Percentiles rank a stretch among this genome's conserved stretches.
These are phyloP conservation scores for Globisporangium irregulare DNA, from an alignment of 352 stramenopile genomes.

Conservation along the genomic window DNA sequence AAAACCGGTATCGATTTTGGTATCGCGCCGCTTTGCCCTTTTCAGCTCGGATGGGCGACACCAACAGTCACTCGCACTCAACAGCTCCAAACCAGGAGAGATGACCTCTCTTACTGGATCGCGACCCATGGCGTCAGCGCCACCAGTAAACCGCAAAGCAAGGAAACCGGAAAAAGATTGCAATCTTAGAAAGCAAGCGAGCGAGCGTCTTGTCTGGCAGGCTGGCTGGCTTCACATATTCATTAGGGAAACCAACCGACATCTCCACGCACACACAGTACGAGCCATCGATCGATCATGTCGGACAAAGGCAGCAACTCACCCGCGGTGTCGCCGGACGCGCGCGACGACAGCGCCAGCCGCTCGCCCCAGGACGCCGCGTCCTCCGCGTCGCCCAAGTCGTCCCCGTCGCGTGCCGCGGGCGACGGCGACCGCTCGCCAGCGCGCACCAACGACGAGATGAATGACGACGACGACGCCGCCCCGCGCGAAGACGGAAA, in stretches of 20 bases:
- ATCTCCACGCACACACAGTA: background rate
- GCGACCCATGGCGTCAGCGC: background rate
- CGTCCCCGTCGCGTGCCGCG: background rate
- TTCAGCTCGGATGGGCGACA: slow-evolving; percentile 17
- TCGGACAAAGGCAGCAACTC: slow-evolving; percentile 27
- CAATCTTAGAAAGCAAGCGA: background rate
- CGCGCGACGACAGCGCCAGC: slow-evolving; percentile 15
- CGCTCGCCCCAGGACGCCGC: slow-evolving; percentile 8
- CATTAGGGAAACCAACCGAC: slow-evolving; percentile 7
- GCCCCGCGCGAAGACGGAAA: too few relatives aligned
- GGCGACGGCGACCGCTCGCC: background rate
- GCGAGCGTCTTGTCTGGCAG: background rate
- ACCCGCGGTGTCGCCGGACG: slow-evolving; percentile 22
- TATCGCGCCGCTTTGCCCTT: slow-evolving; percentile 2
- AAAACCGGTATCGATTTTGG: slow-evolving; percentile 9
- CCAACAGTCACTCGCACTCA: background rate
- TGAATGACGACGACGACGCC: background rate
- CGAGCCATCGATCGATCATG: slow-evolving; percentile 14
- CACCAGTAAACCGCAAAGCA: background rate
- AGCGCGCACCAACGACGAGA: background rate
- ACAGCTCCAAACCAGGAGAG: slow-evolving; percentile 12
- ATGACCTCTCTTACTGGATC: slow-evolving; percentile 15
- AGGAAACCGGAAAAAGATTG: slow-evolving; percentile 12
- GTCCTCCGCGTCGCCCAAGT: slow-evolving; percentile 11
- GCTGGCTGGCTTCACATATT: background rate